phyloP scores from a whole-genome alignment of 2,329 filamentous ascomycete species.

The Fusarium pseudoanthophilum region DNA sequence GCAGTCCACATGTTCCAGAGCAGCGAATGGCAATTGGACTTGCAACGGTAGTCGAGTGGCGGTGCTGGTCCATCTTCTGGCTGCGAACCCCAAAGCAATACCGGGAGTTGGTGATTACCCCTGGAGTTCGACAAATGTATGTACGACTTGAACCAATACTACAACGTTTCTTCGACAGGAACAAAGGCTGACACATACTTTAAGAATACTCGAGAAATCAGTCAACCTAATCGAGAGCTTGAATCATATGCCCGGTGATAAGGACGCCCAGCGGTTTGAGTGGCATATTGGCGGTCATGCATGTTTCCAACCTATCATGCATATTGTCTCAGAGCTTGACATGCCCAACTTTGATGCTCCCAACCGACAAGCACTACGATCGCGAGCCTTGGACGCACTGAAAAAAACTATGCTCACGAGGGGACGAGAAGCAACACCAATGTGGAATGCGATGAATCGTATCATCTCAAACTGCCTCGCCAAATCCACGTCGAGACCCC shows the following conservation, averaged over 20 bases:
- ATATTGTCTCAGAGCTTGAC: constrained; percentile 1
- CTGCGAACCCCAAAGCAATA: background rate
- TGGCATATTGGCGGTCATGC: constrained; percentile 1
- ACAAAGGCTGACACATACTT: background rate
- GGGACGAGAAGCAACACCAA: background rate
- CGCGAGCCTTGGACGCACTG: background rate
- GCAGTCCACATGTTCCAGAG: background rate
- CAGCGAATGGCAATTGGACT: background rate
- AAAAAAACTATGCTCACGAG: background rate
- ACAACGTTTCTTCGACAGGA: too few relatives aligned
- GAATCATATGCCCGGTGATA: background rate
- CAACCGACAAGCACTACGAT: background rate
- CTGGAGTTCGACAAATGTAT: background rate
- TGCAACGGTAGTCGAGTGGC: background rate
- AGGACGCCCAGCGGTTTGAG: background rate
- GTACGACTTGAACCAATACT: background rate
- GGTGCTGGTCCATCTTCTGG: constrained; percentile 8
- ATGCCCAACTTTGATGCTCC: background rate
- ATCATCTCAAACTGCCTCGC: background rate
- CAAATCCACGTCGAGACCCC: background rate
- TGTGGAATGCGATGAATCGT: constrained; percentile 4
- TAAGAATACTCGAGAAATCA: background rate
- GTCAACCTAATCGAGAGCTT: background rate
- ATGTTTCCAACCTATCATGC: constrained; percentile 3
- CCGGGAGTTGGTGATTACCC: background rate